Evolutionary conservation across 768 basidiomycete species (phyloP), one percentile per base, ranked within the genome.

Genomic region (Sporobolomyces roseus): DNA sequence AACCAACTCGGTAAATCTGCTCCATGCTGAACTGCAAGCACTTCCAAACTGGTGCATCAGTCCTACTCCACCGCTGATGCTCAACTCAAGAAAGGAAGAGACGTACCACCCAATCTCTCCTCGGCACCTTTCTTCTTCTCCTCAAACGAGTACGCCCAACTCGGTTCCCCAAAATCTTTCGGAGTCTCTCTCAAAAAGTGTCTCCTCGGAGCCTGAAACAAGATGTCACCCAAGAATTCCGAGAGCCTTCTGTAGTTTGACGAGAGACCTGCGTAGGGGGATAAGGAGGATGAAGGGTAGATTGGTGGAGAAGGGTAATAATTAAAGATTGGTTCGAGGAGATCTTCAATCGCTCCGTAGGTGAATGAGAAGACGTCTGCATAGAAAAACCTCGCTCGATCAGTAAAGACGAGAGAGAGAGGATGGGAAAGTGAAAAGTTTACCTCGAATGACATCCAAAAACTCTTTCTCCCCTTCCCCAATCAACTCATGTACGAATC

Each of bases 261-360:
- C n/a, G 77, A 77, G 17, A 81, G 71, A 0, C 82, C 82, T n/a
- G 29, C 14, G 29, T 9, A 60, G 8, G 29, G 32, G 13, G 58
- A 60, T 35, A n/a, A 60, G 8, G 29, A 32, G 13, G 58, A 60
- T 35, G 58, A 23, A 27, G 45, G 30, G 66, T 83, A 83, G 0
- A 82, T 81, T 27, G 83, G 80, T 41, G 77, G 74, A 62, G 82
- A 76, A 0, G 83, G 82, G 71, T 84, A 84, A 4, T 82, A 66
- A 25, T 29, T 14, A n/a, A 68, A 45, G 64, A 73, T 65, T 7
- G 71, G 71, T 19, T 64, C 63, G 54, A 73, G 61, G 21, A 73
- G 52, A 13, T 60, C 55, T 23, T 59, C 35, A 30, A 73, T 45
- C 10, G 72, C 72, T 32, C 72, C 68, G 58, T 70, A 70, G 3